A percentile compares a stretch with the other conserved stretches of the same genome.
Conservation (phyloP, 805 yeast species). For the Scheffersomyces coipomensis region DNA sequence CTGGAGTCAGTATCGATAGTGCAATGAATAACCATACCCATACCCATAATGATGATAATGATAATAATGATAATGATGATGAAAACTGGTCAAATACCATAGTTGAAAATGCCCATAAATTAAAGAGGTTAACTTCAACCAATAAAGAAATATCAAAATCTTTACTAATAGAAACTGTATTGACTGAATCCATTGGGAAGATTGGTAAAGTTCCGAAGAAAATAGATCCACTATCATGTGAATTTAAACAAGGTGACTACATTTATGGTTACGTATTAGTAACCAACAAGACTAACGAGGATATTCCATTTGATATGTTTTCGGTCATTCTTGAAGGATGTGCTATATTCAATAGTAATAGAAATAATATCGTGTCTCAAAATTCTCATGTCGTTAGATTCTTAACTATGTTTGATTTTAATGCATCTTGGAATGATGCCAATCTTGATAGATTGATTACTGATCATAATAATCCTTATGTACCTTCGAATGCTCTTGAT, state of each 20-base stretch:
- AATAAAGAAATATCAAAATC: constrained; percentile 25
- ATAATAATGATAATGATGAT: constrained; percentile 12
- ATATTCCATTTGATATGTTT: constrained; percentile 39
- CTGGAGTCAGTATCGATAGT: background rate
- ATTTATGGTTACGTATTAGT: constrained; percentile 35
- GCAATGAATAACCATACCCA: background rate
- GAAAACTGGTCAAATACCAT: constrained; percentile 34
- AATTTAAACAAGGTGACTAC: constrained; percentile 35
- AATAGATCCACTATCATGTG: constrained; percentile 28
- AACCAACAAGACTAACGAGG: constrained; percentile 22
- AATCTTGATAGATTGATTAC: constrained; percentile 27
- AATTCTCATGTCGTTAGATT: constrained; percentile 23
- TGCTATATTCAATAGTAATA: constrained; percentile 20
- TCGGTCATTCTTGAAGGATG: constrained; percentile 37
- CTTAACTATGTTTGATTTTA: constrained; percentile 41
- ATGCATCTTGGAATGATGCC: constrained; percentile 40
- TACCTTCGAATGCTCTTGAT: constrained; percentile 20
- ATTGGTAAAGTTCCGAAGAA: constrained; percentile 29
- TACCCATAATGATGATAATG: background rate
- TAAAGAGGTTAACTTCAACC: constrained; percentile 27
- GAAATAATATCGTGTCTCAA: constrained; percentile 14
- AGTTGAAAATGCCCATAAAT: constrained; percentile 32
- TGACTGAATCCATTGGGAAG: constrained; percentile 34
- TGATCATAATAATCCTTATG: constrained; percentile 29
- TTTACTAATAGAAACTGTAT: constrained; percentile 25